Conservation (phyloP, 768 basidiomycete species). For the Favolaschia claudopus region DNA sequence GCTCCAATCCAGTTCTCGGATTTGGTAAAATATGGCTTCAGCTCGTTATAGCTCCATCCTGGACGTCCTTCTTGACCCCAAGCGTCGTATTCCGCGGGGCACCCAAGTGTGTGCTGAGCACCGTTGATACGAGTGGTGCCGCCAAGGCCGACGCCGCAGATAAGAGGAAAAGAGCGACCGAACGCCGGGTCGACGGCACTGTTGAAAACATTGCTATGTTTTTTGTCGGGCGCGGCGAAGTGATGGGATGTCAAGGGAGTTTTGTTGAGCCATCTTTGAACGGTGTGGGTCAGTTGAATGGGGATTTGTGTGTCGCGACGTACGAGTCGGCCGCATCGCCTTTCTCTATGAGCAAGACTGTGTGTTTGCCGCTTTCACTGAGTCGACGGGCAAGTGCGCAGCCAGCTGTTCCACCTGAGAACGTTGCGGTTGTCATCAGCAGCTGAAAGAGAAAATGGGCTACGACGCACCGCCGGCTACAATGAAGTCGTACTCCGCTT, state of each 20-base stretch:
- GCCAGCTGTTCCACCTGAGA: constrained; percentile 39
- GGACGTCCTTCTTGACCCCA: constrained; percentile 34
- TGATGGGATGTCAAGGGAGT: constrained; percentile 42
- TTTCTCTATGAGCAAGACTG: constrained; percentile 40
- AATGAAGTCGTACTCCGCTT: constrained; percentile 8
- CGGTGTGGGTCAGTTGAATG: neutral
- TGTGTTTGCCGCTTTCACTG: constrained; percentile 30
- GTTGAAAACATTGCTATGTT: constrained; percentile 27
- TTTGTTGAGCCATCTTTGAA: constrained; percentile 31
- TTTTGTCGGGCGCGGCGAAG: constrained; percentile 30
- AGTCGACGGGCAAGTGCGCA: constrained; percentile 40
- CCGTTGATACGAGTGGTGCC: constrained; percentile 38
- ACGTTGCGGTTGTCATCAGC: neutral
- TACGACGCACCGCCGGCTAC: neutral
- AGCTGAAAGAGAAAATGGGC: neutral
- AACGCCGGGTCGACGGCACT: constrained; percentile 12
- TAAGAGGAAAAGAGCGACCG: constrained; percentile 22
- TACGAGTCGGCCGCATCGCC: constrained; percentile 33
- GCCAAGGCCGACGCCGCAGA: constrained; percentile 37
- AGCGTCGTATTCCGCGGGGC: constrained; percentile 34
- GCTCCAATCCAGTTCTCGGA: constrained; percentile 32
- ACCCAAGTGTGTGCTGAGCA: constrained; percentile 33
- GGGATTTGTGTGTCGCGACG: too few species aligned
- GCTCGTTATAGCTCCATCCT: constrained; percentile 44
- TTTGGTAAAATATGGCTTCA: constrained; percentile 43